These are phyloP conservation scores for Cordyceps militaris DNA, from an alignment of 2,329 filamentous ascomycete genomes.

Conservation along the genomic window DNA sequence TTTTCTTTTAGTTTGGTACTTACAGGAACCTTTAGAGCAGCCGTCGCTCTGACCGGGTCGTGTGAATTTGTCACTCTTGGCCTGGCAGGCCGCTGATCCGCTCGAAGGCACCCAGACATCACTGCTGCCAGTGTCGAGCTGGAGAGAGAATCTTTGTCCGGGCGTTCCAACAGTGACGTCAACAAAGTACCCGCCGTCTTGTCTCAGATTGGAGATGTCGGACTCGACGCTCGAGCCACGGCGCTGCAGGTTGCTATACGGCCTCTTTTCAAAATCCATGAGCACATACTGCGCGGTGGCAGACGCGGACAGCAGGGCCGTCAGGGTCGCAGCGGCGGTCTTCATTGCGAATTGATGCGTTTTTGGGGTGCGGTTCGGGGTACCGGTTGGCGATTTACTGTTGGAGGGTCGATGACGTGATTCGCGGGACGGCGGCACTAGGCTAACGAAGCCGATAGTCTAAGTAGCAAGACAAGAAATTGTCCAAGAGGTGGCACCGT, in stretches of 20 bases:
- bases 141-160: constrained; percentile 46
- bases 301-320: constrained; percentile 13
- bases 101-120: constrained; percentile 53
- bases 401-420: neutral
- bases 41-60: constrained; percentile 22
- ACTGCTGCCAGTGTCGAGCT: constrained; percentile 59
- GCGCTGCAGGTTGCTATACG: constrained; percentile 25
- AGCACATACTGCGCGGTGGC: constrained; percentile 32
- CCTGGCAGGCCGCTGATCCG: constrained; percentile 32
- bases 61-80: constrained; percentile 12
- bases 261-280: constrained; percentile 39
- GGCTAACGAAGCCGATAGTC: neutral
- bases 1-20: constrained; percentile 17
- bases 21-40: constrained; percentile 42
- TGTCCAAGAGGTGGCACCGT: neutral
- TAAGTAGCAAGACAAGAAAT: neutral
- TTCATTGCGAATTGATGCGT: neutral
- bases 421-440: neutral
- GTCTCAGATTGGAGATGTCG: constrained; percentile 37
- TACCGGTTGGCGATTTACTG: neutral
- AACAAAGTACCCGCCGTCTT: constrained; percentile 47
- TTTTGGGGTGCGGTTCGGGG: neutral
- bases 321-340: constrained; percentile 5
- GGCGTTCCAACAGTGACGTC: constrained; percentile 52
- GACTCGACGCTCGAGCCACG: constrained; percentile 36